A percentile compares a stretch with the other conserved stretches of the same genome.
Evolutionary conservation across 2,329 filamentous ascomycete genomes (phyloP).

Genomic region (Colletotrichum coccodes): DNA sequence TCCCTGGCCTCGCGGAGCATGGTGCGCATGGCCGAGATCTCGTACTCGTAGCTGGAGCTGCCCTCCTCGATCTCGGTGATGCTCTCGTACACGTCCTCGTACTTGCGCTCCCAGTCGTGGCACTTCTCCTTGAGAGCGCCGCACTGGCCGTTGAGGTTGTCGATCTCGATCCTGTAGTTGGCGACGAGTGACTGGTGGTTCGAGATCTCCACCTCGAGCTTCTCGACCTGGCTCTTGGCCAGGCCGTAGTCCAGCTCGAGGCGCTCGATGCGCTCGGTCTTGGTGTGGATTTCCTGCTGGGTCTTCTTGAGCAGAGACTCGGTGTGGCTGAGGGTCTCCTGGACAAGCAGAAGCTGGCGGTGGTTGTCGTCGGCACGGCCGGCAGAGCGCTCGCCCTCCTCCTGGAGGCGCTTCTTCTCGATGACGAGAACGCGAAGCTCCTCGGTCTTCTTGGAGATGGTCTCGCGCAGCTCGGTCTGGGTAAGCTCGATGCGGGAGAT

Average conservation of each 20-base stretch:
- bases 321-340: slow-evolving; percentile 18
- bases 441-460: slow-evolving; percentile 12
- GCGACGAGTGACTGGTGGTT: slow-evolving; percentile 2
- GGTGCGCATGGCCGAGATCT: slow-evolving; percentile 20
- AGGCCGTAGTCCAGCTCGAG: slow-evolving; percentile 4
- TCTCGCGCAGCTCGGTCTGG: slow-evolving; percentile 10
- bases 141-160: slow-evolving; percentile 9
- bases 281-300: slow-evolving; percentile 9
- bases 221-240: not conserved
- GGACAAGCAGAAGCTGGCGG: slow-evolving; percentile 7
- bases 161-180: slow-evolving; percentile 15
- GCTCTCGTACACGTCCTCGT: slow-evolving; percentile 27
- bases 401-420: slow-evolving; percentile 27
- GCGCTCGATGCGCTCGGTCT: slow-evolving; percentile 17
- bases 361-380: slow-evolving; percentile 23
- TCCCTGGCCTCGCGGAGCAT: slow-evolving; percentile 25
- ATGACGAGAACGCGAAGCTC: slow-evolving; percentile 13
- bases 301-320: slow-evolving; percentile 16
- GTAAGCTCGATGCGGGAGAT: slow-evolving; percentile 8
- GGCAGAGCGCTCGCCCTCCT: slow-evolving; percentile 3
- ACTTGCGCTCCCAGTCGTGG: slow-evolving; percentile 22
- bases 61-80: slow-evolving; percentile 27
- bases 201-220: slow-evolving; percentile 6
- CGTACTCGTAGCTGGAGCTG: slow-evolving; percentile 19
- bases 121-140: slow-evolving; percentile 13